Percentiles rank a stretch among this genome's conserved stretches.
Evolutionary conservation across 1,139 yeast species (phyloP).

Genomic region (Debaryomycetaceae sp.): DNA sequence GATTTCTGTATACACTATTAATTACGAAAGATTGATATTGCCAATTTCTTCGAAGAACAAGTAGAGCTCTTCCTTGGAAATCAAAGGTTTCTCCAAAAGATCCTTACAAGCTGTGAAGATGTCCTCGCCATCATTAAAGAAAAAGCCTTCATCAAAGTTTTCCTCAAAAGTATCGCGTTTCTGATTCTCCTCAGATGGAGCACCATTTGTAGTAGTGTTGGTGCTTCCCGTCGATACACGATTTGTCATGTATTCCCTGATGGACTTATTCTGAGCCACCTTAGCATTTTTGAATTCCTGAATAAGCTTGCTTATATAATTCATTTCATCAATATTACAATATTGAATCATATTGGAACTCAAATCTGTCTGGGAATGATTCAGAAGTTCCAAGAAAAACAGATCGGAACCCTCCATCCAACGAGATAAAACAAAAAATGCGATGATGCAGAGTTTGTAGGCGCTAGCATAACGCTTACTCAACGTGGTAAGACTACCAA

Average conservation of each 20-base stretch:
- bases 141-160: background rate
- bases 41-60: background rate
- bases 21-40: background rate
- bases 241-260: conserved; percentile 5
- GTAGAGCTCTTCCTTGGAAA: background rate
- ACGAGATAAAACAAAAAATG: conserved; percentile 41
- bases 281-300: conserved; percentile 44
- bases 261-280: conserved; percentile 24
- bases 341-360: conserved; percentile 41
- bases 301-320: conserved; percentile 35
- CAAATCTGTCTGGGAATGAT: conserved; percentile 28
- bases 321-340: conserved; percentile 34
- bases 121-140: background rate
- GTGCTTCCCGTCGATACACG: conserved; percentile 3
- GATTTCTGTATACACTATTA: background rate
- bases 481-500: conserved; percentile 41
- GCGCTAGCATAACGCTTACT: conserved; percentile 40
- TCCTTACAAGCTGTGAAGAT: background rate
- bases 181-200: background rate
- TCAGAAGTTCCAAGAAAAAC: conserved; percentile 31
- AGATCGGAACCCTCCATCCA: conserved; percentile 43
- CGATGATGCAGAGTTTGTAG: conserved; percentile 41
- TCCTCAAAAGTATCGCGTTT: background rate
- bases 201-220: background rate
- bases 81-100: background rate